These are phyloP conservation scores for Arbutus unedo DNA, from an alignment of 148 eudicot species.

Conservation along the genomic window DNA sequence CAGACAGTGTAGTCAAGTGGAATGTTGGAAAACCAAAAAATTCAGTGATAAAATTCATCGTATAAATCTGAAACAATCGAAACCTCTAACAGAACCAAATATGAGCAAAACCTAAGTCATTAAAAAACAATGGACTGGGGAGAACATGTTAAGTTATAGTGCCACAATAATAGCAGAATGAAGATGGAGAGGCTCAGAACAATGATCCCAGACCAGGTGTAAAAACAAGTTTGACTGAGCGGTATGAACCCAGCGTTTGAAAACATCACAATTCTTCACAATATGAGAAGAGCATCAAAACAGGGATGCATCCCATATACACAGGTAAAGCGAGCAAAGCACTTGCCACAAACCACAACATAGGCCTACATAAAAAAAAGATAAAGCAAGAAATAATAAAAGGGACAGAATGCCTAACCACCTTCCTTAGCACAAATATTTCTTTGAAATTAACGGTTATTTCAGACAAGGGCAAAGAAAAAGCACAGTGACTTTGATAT, in stretches of 20 bases:
- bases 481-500: background rate
- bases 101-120: background rate
- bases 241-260: background rate
- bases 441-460: background rate
- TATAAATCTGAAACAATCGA: background rate
- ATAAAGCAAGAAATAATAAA: background rate
- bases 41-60: background rate
- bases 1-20: background rate
- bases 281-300: background rate
- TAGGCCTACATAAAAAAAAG: background rate
- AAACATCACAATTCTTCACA: background rate
- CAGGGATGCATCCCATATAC: background rate
- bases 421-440: background rate
- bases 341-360: background rate
- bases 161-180: background rate
- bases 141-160: background rate
- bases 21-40: background rate
- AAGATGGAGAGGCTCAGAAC: background rate
- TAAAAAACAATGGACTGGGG: background rate
- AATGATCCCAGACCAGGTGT: background rate
- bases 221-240: conserved; percentile 9
- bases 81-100: background rate
- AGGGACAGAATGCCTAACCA: background rate
- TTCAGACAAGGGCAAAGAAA: background rate
- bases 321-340: conserved; percentile 5